Evolutionary conservation across 805 yeast genomes (phyloP), one percentile per base, ranked within the genome.

Genomic region (Pichia cephalocereana): DNA sequence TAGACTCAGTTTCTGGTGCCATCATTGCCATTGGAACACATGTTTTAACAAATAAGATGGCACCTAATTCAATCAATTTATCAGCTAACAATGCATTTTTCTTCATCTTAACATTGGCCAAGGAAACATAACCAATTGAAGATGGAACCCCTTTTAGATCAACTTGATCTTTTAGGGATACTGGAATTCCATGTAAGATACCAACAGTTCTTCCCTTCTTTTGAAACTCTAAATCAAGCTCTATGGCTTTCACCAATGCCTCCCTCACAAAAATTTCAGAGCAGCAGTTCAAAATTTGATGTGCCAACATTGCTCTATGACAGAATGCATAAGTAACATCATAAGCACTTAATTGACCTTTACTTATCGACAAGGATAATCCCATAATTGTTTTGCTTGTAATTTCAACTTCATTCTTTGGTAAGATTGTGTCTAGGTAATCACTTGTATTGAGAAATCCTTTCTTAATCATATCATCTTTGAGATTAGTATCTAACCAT

Each of bases 161-260:
- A 47, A 73, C 63, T 44, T 70, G 69, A 51, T 76, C 81, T 57
- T 71, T 71, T 45, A 71, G 52, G 0, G 57, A 65, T 58, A 58
- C 62, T 57, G 87, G 88, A 31, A 82, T 63, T 2, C 88, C 88
- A 55, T 82, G 86, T 43, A 82, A 69, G 2, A 84, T 82, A 30
- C 86, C 86, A 36, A 76, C 57, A 2, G 72, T 62, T 52, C 74
- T 70, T 15, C 81, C 82, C 40, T 72, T 63, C 40, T 68, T 54
- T 46, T 59, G 62, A 48, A 54, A 76, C 57, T 74, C 71, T 26
- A 69, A 74, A 57, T 83, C 90, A 51, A 80, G 67, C 46, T 60
- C 68, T 54, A 71, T 62, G 8, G 88, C 88, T 48, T 72, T 68
- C 48, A 67, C 68, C 46, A 82, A 65, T 14, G 86, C 89, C 49